These are phyloP conservation scores for Saccharomyces hybrid DNA, from an alignment of 1,139 yeast species.

Conservation along the genomic window DNA sequence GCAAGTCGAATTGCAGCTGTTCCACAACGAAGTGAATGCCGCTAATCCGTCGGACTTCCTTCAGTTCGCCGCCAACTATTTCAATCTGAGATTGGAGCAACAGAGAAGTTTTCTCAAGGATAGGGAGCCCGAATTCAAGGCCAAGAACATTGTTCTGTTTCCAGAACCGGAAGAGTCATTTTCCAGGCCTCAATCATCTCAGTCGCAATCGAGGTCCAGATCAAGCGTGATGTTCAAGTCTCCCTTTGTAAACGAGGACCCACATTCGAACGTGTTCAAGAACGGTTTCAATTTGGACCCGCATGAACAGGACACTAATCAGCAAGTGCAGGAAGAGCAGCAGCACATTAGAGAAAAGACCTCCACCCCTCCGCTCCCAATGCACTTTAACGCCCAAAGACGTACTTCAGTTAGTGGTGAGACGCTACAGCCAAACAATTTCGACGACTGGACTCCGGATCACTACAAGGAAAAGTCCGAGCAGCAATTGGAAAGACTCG, in stretches of 20 bases:
- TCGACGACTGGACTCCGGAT: conserved; percentile 73
- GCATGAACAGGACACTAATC: conserved; percentile 31
- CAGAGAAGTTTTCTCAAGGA: conserved; percentile 52
- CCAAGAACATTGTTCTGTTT: conserved; percentile 48
- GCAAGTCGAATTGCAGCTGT: conserved; percentile 16
- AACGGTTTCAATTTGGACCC: conserved; percentile 40
- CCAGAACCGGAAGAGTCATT: conserved; percentile 28
- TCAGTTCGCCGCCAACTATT: conserved; percentile 70
- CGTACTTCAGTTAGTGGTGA: conserved; percentile 87
- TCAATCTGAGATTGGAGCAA: conserved; percentile 51
- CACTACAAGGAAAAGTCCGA: conserved; percentile 50
- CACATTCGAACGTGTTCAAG: conserved; percentile 48
- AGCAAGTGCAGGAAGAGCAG: conserved; percentile 14
- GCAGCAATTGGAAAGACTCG: conserved; percentile 61
- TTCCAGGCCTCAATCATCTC: neutral
- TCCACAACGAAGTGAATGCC: conserved; percentile 53
- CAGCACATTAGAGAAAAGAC: conserved; percentile 3
- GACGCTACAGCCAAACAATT: conserved; percentile 37
- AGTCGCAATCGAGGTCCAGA: conserved; percentile 1
- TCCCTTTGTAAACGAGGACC: conserved; percentile 59
- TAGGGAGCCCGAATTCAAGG: conserved; percentile 44
- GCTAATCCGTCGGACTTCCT: conserved; percentile 62
- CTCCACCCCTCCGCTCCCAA: conserved; percentile 35
- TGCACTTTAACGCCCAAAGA: conserved; percentile 68
- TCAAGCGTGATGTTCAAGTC: conserved; percentile 43